These are phyloP conservation scores for Dactylonectria macrodidyma DNA, from an alignment of 2,329 filamentous ascomycete species.

Conservation along the genomic window DNA sequence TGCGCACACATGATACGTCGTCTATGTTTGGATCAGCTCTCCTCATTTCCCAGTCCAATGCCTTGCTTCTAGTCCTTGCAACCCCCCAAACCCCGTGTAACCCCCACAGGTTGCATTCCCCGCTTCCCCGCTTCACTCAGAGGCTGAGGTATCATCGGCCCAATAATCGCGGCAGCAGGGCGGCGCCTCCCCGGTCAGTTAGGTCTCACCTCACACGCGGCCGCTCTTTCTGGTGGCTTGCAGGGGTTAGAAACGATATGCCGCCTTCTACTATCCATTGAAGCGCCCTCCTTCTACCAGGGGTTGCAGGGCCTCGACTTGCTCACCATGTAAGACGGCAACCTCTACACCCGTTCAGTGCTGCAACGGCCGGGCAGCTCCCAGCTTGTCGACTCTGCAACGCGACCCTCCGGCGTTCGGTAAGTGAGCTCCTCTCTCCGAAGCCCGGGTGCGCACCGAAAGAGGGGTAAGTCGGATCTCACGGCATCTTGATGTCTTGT, in stretches of 20 bases:
- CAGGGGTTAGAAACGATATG: not conserved
- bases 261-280: constrained; percentile 3
- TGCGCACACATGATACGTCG: not conserved
- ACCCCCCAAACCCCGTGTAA: too few relatives aligned
- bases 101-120: constrained; percentile 7
- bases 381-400: not conserved
- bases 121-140: constrained; percentile 8
- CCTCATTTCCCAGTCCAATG: not conserved
- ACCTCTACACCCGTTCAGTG: not conserved
- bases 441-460: constrained; percentile 16
- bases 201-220: constrained; percentile 16
- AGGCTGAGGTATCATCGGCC: not conserved
- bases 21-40: not conserved
- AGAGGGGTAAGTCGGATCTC: constrained; percentile 17
- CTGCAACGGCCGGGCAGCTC: not conserved
- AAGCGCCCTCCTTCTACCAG: not conserved
- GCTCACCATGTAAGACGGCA: not conserved
- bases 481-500: constrained; percentile 3
- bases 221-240: not conserved
- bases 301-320: not conserved
- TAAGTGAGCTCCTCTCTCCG: constrained; percentile 10
- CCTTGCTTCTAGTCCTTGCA: not conserved
- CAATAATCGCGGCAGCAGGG: not conserved
- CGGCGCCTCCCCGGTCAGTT: constrained; percentile 17
- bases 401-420: constrained; percentile 20